phyloP scores from a whole-genome alignment of 1,139 yeast genomes.

The Hyphopichia burtonii region DNA sequence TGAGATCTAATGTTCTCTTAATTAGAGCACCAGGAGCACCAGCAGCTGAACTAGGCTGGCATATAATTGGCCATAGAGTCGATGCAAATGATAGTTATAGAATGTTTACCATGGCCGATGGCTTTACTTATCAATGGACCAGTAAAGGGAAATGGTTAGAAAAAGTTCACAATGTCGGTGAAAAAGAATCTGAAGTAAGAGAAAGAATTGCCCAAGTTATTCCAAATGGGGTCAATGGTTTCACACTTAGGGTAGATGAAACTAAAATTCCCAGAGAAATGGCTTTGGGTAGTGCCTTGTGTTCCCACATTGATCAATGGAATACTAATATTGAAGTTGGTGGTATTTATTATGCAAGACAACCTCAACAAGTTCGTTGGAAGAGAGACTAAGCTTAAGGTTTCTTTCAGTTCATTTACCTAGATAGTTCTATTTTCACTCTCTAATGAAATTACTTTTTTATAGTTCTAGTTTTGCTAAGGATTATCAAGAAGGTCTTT shows the following conservation, averaged over 20 bases:
- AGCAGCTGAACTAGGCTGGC: constrained; percentile 62
- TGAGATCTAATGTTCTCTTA: constrained; percentile 55
- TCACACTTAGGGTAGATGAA: constrained; percentile 54
- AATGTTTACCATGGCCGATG: constrained; percentile 57
- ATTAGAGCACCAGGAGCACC: constrained; percentile 50
- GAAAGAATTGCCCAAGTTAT: constrained; percentile 57
- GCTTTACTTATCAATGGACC: constrained; percentile 64
- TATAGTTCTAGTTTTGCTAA: no score
- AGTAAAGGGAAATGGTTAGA: constrained; percentile 57
- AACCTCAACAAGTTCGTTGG: constrained; percentile 54
- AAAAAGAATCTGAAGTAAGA: constrained; percentile 60
- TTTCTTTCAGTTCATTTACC: no score
- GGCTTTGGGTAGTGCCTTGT: constrained; percentile 58
- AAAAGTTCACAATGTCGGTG: constrained; percentile 54
- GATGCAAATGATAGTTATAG: constrained; percentile 62
- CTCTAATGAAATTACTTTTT: background rate
- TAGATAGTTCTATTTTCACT: background rate
- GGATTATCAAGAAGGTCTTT: no score
- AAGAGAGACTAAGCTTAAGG: constrained; percentile 53
- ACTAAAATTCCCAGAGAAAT: constrained; percentile 52
- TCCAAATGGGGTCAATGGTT: constrained; percentile 50
- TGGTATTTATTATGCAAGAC: constrained; percentile 58
- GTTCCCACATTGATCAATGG: constrained; percentile 67
- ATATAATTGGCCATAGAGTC: constrained; percentile 55
- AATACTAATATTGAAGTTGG: constrained; percentile 59